These are phyloP conservation scores for Nicotiana noctiflora DNA, from an alignment of 257 asterid species.

Conservation along the genomic window DNA sequence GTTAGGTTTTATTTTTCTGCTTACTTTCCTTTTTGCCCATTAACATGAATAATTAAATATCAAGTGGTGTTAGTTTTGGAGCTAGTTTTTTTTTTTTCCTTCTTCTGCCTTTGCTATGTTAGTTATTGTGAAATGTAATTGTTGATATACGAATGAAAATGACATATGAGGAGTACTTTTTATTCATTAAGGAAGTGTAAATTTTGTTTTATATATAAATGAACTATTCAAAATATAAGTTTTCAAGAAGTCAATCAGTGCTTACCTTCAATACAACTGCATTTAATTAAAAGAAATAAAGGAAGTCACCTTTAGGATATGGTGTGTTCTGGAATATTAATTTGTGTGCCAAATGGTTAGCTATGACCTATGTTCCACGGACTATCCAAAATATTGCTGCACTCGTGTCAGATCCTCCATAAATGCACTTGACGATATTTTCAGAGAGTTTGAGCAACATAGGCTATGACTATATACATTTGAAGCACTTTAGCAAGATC, in stretches of 20 bases:
- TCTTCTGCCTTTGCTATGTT: slow-evolving; percentile 15
- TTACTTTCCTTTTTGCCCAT: slow-evolving; percentile 13
- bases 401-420: no score
- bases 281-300: background rate
- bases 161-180: slow-evolving; percentile 13
- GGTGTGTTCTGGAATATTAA: background rate
- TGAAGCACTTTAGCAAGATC: background rate
- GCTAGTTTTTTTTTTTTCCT: slow-evolving; percentile 21
- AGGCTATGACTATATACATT: background rate
- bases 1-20: slow-evolving; percentile 21
- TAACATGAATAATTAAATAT: slow-evolving; percentile 32
- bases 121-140: slow-evolving; percentile 26
- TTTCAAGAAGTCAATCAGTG: background rate
- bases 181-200: background rate
- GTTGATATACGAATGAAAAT: slow-evolving; percentile 30
- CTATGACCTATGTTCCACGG: no score
- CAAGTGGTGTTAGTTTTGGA: slow-evolving; percentile 22
- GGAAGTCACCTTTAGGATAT: background rate
- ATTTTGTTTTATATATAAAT: background rate
- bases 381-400: no score
- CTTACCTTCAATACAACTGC: background rate
- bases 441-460: no score
- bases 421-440: no score
- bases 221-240: background rate
- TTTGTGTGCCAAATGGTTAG: background rate